Base-by-base conservation (phyloP, 2,329 filamentous ascomycete species). In the Pseudopyrenochaeta lycopersici region DNA sequence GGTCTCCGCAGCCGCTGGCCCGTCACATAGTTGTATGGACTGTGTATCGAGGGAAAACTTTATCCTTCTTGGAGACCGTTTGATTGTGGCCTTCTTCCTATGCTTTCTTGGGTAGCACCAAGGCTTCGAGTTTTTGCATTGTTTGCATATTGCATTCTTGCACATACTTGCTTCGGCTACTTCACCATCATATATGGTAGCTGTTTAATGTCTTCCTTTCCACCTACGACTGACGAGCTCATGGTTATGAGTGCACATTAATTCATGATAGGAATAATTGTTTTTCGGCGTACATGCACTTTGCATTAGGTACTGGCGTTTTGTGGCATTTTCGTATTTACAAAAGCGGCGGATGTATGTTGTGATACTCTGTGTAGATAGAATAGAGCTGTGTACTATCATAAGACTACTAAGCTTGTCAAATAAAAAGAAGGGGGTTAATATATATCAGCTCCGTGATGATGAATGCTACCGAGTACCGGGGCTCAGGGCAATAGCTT, bases 1-100 rank as follows among this genome's bases (percentile, higher is more conserved):
- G 92, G 92, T 1, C 79, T 98, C 66, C 87, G 88, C 60, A 68
- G 57, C 23, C 64, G 79, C 39, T 83, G 81, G 81, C 71, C 73
- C 23, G 51, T 71, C 21, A 44, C 68, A 14, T 66, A 58, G 14
- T 18, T 30, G 32, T 31, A 38, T 15, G 2, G 20, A 27, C 23
- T 4, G 15, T 10, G 35, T 15, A 20, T 10, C 20, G 10, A 39
- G 4, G 12, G 14, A 15, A 20, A 15, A n/a, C 15, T 10, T 18
- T 18, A 15, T 40, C 11, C 32, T 27, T 27, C 23, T 27, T 27
- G 23, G 23, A 27, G 9, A 27, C 9, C 23, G 9, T 27, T 27
- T 4, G 23, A 27, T 27, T 27, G 4, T 9, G 9, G 23, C 23
- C 23, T 27, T 15, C 40, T 12, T 31, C 17, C 40, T 17, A 7